phyloP scores from a whole-genome alignment of 768 basidiomycete genomes.

The Pleurotus giganteus region DNA sequence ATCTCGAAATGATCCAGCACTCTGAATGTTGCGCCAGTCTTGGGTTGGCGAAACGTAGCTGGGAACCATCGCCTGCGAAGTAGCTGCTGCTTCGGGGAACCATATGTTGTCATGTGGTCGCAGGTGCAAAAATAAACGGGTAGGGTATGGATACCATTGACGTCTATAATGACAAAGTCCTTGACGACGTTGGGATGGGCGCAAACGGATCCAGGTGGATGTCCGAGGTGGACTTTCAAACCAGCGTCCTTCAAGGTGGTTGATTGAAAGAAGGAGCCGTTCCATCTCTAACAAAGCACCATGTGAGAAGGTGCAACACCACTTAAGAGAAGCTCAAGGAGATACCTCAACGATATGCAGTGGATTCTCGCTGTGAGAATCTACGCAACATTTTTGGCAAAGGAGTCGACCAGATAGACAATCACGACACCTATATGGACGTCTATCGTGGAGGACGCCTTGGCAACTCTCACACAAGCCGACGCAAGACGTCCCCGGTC shows the following conservation, averaged over 20 bases:
- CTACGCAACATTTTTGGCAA: slow-evolving; percentile 10
- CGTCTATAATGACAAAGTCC: slow-evolving; percentile 15
- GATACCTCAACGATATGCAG: slow-evolving; percentile 17
- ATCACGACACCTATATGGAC: slow-evolving; percentile 9
- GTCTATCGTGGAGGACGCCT: not conserved
- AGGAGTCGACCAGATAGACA: slow-evolving; percentile 10
- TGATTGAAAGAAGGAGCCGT: slow-evolving; percentile 12
- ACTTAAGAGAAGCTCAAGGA: not conserved
- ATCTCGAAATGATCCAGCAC: slow-evolving; percentile 12
- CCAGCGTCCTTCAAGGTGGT: slow-evolving; percentile 15
- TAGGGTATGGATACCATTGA: slow-evolving; percentile 18
- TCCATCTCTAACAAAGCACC: slow-evolving; percentile 18
- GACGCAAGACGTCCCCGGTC: not conserved
- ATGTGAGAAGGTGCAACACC: no score
- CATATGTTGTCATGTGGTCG: not conserved
- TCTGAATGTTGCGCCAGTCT: slow-evolving; percentile 15
- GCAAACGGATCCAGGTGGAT: slow-evolving; percentile 11
- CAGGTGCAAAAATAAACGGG: slow-evolving; percentile 20
- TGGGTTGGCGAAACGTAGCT: slow-evolving; percentile 12
- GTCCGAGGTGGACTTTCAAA: slow-evolving; percentile 20
- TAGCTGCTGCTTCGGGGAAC: slow-evolving; percentile 9
- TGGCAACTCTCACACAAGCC: not conserved
- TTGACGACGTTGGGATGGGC: not conserved
- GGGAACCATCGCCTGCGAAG: slow-evolving; percentile 18
- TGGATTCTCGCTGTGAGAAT: slow-evolving; percentile 2